phyloP scores from a whole-genome alignment of 805 yeast species.

The Candida koratica region DNA sequence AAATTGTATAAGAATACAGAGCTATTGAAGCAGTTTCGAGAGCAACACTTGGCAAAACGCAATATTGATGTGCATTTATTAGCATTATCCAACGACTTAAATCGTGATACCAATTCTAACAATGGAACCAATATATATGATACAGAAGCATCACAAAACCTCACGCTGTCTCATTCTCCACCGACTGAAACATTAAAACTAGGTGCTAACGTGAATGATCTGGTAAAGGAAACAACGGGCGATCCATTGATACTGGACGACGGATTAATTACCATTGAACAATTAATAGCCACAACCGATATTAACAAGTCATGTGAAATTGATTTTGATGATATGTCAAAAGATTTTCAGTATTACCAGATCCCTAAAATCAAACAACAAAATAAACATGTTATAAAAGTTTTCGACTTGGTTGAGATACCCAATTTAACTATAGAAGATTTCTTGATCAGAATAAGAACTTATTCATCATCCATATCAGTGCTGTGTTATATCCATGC shows the following conservation, averaged over 20 bases:
- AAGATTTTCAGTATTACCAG: slow-evolving; percentile 13
- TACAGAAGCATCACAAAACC: slow-evolving; percentile 1
- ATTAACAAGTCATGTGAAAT: slow-evolving; percentile 8
- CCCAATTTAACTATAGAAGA: slow-evolving; percentile 35
- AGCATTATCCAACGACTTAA: neutral
- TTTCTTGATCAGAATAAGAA: slow-evolving; percentile 34
- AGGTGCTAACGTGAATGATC: neutral
- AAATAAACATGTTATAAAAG: slow-evolving; percentile 26
- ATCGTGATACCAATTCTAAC: neutral
- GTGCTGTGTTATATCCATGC: slow-evolving; percentile 38
- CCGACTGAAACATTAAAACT: slow-evolving; percentile 16
- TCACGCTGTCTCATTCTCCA: slow-evolving; percentile 22
- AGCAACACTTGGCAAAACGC: slow-evolving; percentile 21
- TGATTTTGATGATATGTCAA: slow-evolving; percentile 13
- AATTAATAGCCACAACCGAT: slow-evolving; percentile 11
- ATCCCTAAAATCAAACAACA: slow-evolving; percentile 17
- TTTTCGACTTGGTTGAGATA: slow-evolving; percentile 31
- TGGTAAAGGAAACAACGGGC: slow-evolving; percentile 18
- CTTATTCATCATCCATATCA: slow-evolving; percentile 38
- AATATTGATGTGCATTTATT: neutral
- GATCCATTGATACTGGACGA: slow-evolving; percentile 14
- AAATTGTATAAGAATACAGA: slow-evolving; percentile 24
- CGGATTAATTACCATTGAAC: slow-evolving; percentile 12
- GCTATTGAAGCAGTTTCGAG: slow-evolving; percentile 22
- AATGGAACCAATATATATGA: neutral